phyloP scores from a whole-genome alignment of 805 yeast genomes.

The Saccharomycodes ludwigii region DNA sequence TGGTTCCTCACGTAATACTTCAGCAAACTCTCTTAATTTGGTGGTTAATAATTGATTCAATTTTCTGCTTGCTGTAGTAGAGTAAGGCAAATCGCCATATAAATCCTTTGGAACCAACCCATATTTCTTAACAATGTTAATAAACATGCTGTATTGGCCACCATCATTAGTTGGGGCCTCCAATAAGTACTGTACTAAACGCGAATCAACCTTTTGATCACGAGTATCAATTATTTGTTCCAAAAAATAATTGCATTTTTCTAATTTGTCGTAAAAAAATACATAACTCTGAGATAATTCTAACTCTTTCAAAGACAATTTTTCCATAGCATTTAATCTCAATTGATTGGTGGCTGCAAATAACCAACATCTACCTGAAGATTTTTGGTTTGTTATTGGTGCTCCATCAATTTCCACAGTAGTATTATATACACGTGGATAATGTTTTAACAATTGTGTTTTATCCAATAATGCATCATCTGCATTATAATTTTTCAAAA shows the following conservation, averaged over 20 bases:
- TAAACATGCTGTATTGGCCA: slow-evolving; percentile 80
- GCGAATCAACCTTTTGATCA: slow-evolving; percentile 52
- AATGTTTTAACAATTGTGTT: slow-evolving; percentile 12
- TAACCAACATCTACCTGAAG: slow-evolving; percentile 81
- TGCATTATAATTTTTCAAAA: slow-evolving; percentile 23
- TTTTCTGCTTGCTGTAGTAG: slow-evolving; percentile 35
- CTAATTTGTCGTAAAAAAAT: slow-evolving; percentile 78
- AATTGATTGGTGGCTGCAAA: slow-evolving; percentile 73
- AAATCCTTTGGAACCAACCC: slow-evolving; percentile 67
- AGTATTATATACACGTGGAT: slow-evolving; percentile 19
- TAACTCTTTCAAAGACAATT: slow-evolving; percentile 51
- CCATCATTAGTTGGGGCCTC: slow-evolving; percentile 67
- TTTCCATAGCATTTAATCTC: slow-evolving; percentile 48
- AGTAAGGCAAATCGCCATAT: slow-evolving; percentile 56
- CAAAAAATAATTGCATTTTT: slow-evolving; percentile 69
- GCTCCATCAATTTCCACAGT: slow-evolving; percentile 32
- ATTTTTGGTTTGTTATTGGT: slow-evolving; percentile 62
- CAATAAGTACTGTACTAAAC: slow-evolving; percentile 55
- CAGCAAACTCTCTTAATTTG: slow-evolving; percentile 69
- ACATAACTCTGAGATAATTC: slow-evolving; percentile 70
- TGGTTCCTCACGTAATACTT: slow-evolving; percentile 43
- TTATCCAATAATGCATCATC: slow-evolving; percentile 22
- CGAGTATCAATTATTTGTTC: slow-evolving; percentile 66
- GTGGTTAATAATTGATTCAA: slow-evolving; percentile 55
- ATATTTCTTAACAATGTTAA: slow-evolving; percentile 64